Evolutionary conservation across 73 alveolate species (phyloP), one percentile per base, ranked within the genome.

Genomic region (Blepharisma japonicum): DNA sequence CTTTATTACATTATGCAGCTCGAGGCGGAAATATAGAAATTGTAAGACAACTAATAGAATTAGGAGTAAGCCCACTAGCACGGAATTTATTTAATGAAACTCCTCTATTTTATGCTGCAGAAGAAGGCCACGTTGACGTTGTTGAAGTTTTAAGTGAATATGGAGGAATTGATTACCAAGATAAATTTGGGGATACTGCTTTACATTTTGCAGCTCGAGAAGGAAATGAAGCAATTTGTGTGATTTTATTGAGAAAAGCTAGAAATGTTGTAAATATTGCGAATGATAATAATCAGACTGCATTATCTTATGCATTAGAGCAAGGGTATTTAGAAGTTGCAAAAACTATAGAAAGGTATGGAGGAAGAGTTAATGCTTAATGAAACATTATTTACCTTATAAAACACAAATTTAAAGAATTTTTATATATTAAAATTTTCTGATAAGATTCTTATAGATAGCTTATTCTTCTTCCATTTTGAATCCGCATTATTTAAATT

Each of bases 161-260:
- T 50, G 66, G 77, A 6, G 71, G 68, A 21, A 14, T 87, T 6
- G 91, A 83, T 42, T 81, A 66, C 71, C 55, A 79, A 79, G 94
- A 87, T 53, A 87, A 87, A 71, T 87, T 87, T 79, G 94, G 94
- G 45, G 94, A 87, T 47, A 87, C 94, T 42, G 89, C 71, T 18
- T 51, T 87, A 4, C 94, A 87, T 71, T 83, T 83, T 71, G 94
- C 94, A 21, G 91, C 94, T 18, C 45, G 91, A 45, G 91, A 87
- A 55, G 94, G 94, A 6, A 8, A 74, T 48, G 71, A 77, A 14
- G 94, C 83, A 32, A 67, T 83, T 21, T 70, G 86, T 66, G 87
- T 78, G 46, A 79, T 71, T 68, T 76, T 87, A 1, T 50, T 87
- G 79, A 78, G 82, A 67, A 87, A 83, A 47, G 38, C 70, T 45